Evolutionary conservation across 2,329 filamentous ascomycete species (phyloP), one percentile per base, ranked within the genome.

Genomic region (Nemania abortiva): DNA sequence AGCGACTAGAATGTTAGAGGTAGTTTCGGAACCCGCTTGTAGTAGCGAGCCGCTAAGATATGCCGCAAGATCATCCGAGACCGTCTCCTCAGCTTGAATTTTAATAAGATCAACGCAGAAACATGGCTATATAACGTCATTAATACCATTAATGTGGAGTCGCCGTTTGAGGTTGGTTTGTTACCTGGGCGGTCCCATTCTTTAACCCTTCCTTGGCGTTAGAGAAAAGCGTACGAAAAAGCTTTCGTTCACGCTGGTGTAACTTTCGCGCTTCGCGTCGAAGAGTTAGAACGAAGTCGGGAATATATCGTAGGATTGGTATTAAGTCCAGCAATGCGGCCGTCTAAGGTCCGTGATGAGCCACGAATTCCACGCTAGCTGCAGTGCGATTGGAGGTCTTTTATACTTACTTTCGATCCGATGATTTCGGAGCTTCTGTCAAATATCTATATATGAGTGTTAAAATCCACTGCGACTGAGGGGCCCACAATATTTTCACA

Each of bases 21-120:
- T 80, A 0, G 82, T 84, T 61, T 84, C 81, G 0, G 81, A 77
- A 1, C 79, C 80, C 2, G 78, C 80, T 37, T 79, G 74, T 3
- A 79, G 65, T 2, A 77, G 57, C 4, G 71, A 66, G 0, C 74
- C 75, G 60, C 66, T 69, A 77, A 75, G 52, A 76, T 73, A 58
- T 73, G 75, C 5, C 70, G 76, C 77, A 76, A 53, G 9, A 1
- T 22, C 22, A 27, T 45, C 52, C 0, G 61, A 66, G 34, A 72
- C 53, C 7, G 18, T 42, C 11, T 20, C 20, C 18, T 63, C 13
- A 2, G 49, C 22, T 20, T 63, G 61, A 1, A 50, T 11, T 1
- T 10, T 20, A 2, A 49, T 1, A 1, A 63, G 27, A 6, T 57
- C 52, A 10, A 13, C 31, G 9, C 39, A 39, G 13, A 24, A 27